Evolutionary conservation across 306 rosid genomes (phyloP), one percentile per base, ranked within the genome.

Genomic region (Quercus engelmannii): DNA sequence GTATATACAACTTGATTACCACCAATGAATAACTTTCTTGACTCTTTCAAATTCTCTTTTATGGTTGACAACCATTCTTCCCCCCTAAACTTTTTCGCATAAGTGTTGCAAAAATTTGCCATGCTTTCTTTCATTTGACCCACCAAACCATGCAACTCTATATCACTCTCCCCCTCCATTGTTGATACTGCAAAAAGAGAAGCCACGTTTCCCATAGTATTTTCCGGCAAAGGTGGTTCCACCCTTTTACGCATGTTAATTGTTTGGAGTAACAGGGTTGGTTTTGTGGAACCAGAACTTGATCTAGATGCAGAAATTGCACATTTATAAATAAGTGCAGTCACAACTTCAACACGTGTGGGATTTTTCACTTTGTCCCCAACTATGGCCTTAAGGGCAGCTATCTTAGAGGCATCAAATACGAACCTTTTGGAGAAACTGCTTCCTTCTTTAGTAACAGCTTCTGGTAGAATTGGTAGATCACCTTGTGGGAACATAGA

Each of bases 311-410:
- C 54, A 11, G 80, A 35, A 12, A 81, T 71, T 0, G 73, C 84
- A 25, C 81, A 35, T 67, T 74, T 77, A 67, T 59, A 86, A 21
- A 90, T 41, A 6, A 86, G 17, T 20, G 86, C 86, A 5, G 74
- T 70, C 20, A 90, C 87, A 23, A 86, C 87, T 49, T 90, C 75
- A 0, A 86, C 85, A 2, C 83, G 80, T 5, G 93, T 63, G 41
- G 90, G 88, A 12, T 75, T 79, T 1, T 20, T 3, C n/a, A 87
- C 89, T 21, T 6, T 72, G 25, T 13, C 15, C 8, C 82, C 57
- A 4, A 85, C 78, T 33, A 33, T 18, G 71, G 80, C 76, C 64
- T 79, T 86, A 4, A 88, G 86, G 1, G 80, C 74, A 21, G 77
- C 55, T 1, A 90, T 78, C 64, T 71, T 83, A 0, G 79, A 74